A percentile compares a stretch with the other conserved stretches of the same genome.
Conservation (phyloP, 345 rosid species). For the Bretschneidera sinensis region DNA sequence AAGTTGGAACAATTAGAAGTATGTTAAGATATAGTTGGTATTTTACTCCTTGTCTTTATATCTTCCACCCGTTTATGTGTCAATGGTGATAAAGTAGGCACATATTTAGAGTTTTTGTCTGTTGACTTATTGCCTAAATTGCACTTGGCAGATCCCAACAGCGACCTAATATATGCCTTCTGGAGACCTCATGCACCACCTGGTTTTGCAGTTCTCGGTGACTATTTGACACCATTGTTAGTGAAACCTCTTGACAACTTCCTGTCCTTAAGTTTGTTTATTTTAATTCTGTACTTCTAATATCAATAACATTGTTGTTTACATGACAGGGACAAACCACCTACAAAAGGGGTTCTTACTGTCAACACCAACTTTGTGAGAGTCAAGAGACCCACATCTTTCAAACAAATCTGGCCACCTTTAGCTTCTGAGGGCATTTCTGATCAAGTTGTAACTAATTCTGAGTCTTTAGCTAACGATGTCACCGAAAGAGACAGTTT, state of each 20-base stretch:
- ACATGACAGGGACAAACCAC: conserved; percentile 90
- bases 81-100: neutral
- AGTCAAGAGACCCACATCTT: conserved; percentile 78
- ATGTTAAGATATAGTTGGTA: conserved; percentile 20
- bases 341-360: conserved; percentile 86
- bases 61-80: conserved; percentile 8
- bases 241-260: conserved; percentile 27
- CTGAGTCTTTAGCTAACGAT: conserved; percentile 17
- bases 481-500: conserved; percentile 25
- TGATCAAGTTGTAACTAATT: conserved; percentile 22
- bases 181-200: conserved; percentile 96
- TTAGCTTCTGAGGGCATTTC: conserved; percentile 34
- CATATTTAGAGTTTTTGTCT: conserved; percentile 10
- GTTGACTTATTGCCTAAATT: conserved; percentile 21
- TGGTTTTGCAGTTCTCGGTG: conserved; percentile 96
- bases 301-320: conserved; percentile 19
- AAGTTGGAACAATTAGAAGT: conserved; percentile 80
- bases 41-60: conserved; percentile 8
- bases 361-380: conserved; percentile 73
- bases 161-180: conserved; percentile 65
- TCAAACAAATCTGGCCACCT: conserved; percentile 71
- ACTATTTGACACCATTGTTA: conserved; percentile 85
- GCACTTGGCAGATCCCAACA: conserved; percentile 48
- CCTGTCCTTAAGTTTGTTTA: conserved; percentile 14
- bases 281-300: neutral